Evolutionary conservation across 768 basidiomycete species (phyloP).

Genomic region (Suillus sp.): DNA sequence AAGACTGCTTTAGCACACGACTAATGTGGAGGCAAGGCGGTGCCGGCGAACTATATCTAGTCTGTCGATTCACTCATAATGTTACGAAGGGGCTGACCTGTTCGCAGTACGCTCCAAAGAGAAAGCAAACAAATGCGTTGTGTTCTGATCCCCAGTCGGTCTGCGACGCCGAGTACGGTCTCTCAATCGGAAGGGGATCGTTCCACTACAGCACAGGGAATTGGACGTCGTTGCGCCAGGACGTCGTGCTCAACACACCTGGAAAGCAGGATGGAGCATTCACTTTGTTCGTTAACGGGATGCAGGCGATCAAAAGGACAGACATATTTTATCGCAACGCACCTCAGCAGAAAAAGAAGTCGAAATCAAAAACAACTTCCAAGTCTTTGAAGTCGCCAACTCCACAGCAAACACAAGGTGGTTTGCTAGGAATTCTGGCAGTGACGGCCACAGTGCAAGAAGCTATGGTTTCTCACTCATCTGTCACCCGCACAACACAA

Average conservation of each 20-base stretch:
- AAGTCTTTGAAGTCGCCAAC: not conserved
- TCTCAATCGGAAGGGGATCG: constrained; percentile 74
- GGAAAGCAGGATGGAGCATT: constrained; percentile 70
- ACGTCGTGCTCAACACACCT: constrained; percentile 71
- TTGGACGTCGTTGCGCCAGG: constrained; percentile 77
- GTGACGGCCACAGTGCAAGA: not conserved
- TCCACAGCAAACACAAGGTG: constrained; percentile 3
- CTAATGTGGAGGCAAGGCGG: constrained; percentile 80
- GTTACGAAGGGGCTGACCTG: not conserved
- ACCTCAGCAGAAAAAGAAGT: constrained; percentile 11
- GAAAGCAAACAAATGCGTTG: constrained; percentile 59
- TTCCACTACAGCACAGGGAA: constrained; percentile 61
- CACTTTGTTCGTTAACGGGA: constrained; percentile 62
- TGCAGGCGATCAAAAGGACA: constrained; percentile 47
- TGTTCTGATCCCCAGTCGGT: constrained; percentile 61
- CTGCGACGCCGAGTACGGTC: constrained; percentile 68
- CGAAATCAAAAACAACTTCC: constrained; percentile 2
- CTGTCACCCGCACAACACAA: not conserved
- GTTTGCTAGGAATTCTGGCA: constrained; percentile 1
- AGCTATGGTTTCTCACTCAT: not conserved
- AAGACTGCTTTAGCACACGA: constrained; percentile 79
- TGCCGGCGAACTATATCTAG: constrained; percentile 74
- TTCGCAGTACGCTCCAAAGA: constrained; percentile 72
- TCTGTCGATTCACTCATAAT: constrained; percentile 35
- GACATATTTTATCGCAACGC: constrained; percentile 67